Evolutionary conservation across 2,329 filamentous ascomycete genomes (phyloP).

Genomic region (Ascochyta koolunga): DNA sequence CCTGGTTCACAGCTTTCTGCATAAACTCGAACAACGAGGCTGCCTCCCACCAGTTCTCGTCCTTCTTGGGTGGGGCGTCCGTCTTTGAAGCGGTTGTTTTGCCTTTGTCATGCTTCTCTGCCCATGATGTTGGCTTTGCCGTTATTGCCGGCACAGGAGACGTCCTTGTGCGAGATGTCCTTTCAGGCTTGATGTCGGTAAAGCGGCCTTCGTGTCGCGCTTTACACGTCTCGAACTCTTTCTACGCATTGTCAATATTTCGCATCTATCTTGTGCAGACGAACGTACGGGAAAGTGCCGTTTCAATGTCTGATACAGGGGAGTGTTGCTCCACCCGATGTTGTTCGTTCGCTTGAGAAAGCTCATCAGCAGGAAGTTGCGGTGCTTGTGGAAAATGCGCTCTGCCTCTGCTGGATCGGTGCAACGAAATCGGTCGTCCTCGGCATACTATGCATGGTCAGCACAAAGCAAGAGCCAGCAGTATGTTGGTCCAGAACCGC

Average conservation of each 20-base stretch:
- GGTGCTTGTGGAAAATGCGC: slow-evolving; percentile 43
- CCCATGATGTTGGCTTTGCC: slow-evolving; percentile 6
- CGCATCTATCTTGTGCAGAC: neutral
- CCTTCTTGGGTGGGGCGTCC: slow-evolving; percentile 40
- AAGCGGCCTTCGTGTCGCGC: slow-evolving; percentile 39
- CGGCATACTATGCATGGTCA: slow-evolving; percentile 41
- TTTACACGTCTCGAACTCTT: slow-evolving; percentile 40
- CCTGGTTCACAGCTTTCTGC: slow-evolving; percentile 46
- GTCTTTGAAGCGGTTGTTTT: slow-evolving; percentile 17
- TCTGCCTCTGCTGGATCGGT: slow-evolving; percentile 32
- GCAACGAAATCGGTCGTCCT: slow-evolving; percentile 39
- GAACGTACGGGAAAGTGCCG: slow-evolving; percentile 44
- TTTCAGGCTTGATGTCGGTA: slow-evolving; percentile 21
- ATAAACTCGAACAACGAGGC: slow-evolving; percentile 49
- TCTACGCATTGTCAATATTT: slow-evolving; percentile 25
- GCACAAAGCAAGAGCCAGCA: neutral
- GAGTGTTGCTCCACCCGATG: slow-evolving; percentile 52
- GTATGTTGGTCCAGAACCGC: neutral
- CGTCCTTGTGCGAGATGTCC: slow-evolving; percentile 13
- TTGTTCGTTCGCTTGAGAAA: slow-evolving; percentile 54
- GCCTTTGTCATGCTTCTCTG: slow-evolving; percentile 1
- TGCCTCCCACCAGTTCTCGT: slow-evolving; percentile 49
- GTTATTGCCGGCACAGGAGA: slow-evolving; percentile 14
- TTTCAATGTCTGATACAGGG: slow-evolving; percentile 51
- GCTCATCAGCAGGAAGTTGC: slow-evolving; percentile 52